phyloP scores from a whole-genome alignment of 768 basidiomycete genomes.

The Rhodocollybia butyracea region DNA sequence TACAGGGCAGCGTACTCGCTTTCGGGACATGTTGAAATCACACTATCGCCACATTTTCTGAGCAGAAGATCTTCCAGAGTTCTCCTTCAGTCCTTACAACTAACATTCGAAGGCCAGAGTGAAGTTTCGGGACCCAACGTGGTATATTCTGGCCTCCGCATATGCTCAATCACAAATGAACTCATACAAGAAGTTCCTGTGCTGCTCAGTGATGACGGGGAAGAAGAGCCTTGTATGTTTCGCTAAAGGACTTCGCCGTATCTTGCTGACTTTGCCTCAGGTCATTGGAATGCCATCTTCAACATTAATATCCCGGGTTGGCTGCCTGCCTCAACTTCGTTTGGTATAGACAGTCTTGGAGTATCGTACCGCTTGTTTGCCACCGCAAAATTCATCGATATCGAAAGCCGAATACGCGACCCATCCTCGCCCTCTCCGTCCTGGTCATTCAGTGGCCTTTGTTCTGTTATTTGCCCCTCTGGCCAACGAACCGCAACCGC shows the following conservation, averaged over 20 bases:
- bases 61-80: constrained; percentile 46
- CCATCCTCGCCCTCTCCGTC: constrained; percentile 17
- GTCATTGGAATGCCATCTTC: constrained; percentile 73
- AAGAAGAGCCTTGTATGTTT: constrained; percentile 52
- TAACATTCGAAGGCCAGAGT: constrained; percentile 85
- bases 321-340: constrained; percentile 63
- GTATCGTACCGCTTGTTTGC: constrained; percentile 67
- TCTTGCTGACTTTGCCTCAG: constrained; percentile 20
- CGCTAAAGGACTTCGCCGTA: neutral
- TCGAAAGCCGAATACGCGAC: constrained; percentile 34
- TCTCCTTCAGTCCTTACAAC: constrained; percentile 62
- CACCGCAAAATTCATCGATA: constrained; percentile 52
- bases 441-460: constrained; percentile 52
- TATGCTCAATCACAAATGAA: constrained; percentile 65
- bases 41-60: constrained; percentile 52
- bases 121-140: constrained; percentile 64
- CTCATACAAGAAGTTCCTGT: constrained; percentile 56
- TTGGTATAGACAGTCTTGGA: constrained; percentile 52
- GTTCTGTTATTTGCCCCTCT: constrained; percentile 52
- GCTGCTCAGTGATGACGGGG: constrained; percentile 62
- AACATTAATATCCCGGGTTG: constrained; percentile 87
- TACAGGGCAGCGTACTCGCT: constrained; percentile 89
- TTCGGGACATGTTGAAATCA: constrained; percentile 73
- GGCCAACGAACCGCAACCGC: constrained; percentile 41
- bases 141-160: constrained; percentile 66